Evolutionary conservation across 2,329 filamentous ascomycete genomes (phyloP), one percentile per base, ranked within the genome.

Genomic region (Fusarium nodosum): DNA sequence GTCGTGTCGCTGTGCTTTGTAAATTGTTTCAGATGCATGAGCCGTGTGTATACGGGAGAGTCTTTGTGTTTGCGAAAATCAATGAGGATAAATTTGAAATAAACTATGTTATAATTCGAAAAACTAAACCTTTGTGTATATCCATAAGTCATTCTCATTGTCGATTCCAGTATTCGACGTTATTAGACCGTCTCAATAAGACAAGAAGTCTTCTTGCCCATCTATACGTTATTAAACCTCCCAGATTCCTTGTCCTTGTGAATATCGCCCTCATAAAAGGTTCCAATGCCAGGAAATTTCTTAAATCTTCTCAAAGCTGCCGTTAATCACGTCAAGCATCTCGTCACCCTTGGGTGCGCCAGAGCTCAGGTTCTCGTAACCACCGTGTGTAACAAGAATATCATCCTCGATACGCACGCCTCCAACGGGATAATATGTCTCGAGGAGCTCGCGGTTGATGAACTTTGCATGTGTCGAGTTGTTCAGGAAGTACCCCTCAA

Each of bases 401-500:
- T 95, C 93, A 76, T 98, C 94, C 81, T 99, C 96, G 65, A 98
- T 97, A 47, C 96, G 87, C 28, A 97, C 93, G 34, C 96, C 96
- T 18, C 95, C 96, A 1, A 98, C 90, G 28, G 81, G 82, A 83
- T 92, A 95, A 78, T 91, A 95, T 66, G 82, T 82, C 64, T 90
- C 88, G 50, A 96, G 80, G 7, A 90, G 85, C 7, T 84, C 82
- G 69, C 82, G 81, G 78, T 94, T 86, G 74, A 96, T 90, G 72
- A 87, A 92, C 61, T 84, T 83, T 39, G 84, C 82, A 76, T 91
- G 88, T 58, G 82, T 80, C 3, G 84, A 80, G 61, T 87, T 84
- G 53, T 85, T 83, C 72, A 91, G 83, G 76, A 92, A 87, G 76
- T 89, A 90, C 22, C 87, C 87, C 80, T 93, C 87, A 63, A 94